Percentiles rank a stretch among this genome's conserved stretches.
phyloP scores from a whole-genome alignment of 805 yeast genomes.

The Myxozyma lipomycoides region DNA sequence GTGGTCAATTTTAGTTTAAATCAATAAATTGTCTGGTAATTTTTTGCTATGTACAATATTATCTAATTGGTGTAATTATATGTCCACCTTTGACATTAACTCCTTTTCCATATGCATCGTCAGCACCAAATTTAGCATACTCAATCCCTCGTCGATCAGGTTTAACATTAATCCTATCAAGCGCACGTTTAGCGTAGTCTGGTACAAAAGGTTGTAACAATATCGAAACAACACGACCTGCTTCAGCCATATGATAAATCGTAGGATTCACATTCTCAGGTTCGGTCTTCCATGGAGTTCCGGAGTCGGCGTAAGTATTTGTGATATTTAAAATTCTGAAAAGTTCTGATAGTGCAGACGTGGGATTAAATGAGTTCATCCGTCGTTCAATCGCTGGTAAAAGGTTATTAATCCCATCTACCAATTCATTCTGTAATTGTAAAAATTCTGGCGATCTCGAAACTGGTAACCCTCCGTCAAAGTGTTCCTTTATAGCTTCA shows the following conservation, averaged over 20 bases:
- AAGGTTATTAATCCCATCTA: neutral
- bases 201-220: slow-evolving; percentile 74
- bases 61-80: slow-evolving; percentile 5
- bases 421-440: neutral
- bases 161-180: slow-evolving; percentile 61
- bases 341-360: slow-evolving; percentile 53
- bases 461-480: neutral
- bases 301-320: slow-evolving; percentile 61
- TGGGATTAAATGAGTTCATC: slow-evolving; percentile 45
- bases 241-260: slow-evolving; percentile 66
- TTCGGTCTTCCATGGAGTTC: slow-evolving; percentile 65
- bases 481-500: slow-evolving; percentile 2
- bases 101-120: slow-evolving; percentile 55
- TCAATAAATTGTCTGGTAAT: neutral
- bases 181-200: slow-evolving; percentile 48
- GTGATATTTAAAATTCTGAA: slow-evolving; percentile 50
- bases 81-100: slow-evolving; percentile 40
- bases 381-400: neutral
- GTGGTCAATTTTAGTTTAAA: slow-evolving; percentile 39
- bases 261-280: slow-evolving; percentile 30
- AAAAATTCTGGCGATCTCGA: slow-evolving; percentile 2
- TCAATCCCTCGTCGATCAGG: slow-evolving; percentile 42
- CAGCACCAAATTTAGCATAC: slow-evolving; percentile 54
- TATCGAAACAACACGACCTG: slow-evolving; percentile 62
- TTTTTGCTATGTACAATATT: neutral